These are phyloP conservation scores for Fragaria iinumae DNA, from an alignment of 306 rosid species.

Conservation along the genomic window DNA sequence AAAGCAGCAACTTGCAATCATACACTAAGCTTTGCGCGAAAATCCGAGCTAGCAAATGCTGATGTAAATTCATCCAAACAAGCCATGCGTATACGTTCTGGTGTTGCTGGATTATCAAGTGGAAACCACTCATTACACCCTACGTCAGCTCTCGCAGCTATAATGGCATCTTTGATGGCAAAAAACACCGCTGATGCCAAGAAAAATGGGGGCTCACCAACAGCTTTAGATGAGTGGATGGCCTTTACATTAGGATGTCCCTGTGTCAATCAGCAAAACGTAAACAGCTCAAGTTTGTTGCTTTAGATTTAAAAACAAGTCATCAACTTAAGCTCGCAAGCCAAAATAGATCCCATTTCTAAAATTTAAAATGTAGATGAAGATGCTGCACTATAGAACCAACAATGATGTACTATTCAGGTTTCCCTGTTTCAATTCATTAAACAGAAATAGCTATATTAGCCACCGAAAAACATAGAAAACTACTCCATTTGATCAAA, in stretches of 20 bases:
- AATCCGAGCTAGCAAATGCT: conserved; percentile 41
- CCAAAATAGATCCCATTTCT: neutral
- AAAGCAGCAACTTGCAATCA: conserved; percentile 22
- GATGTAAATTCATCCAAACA: conserved; percentile 68
- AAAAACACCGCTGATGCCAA: conserved; percentile 77
- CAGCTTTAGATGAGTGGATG: conserved; percentile 93
- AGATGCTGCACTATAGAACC: neutral
- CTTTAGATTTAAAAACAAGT: neutral
- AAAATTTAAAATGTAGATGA: neutral
- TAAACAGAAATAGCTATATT: neutral
- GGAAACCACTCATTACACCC: conserved; percentile 77
- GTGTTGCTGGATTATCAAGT: conserved; percentile 94
- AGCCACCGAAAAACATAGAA: neutral
- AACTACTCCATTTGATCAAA: neutral
- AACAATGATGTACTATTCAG: neutral
- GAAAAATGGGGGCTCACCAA: conserved; percentile 98
- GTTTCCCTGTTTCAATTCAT: neutral
- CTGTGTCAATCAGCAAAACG: conserved; percentile 39
- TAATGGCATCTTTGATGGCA: conserved; percentile 83
- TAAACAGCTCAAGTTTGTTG: neutral
- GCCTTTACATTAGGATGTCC: conserved; percentile 95
- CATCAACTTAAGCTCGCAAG: neutral
- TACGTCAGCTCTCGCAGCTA: conserved; percentile 68
- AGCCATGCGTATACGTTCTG: conserved; percentile 91
- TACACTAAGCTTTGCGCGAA: conserved; percentile 76